A percentile compares a stretch with the other conserved stretches of the same genome.
Conservation (phyloP, 129 eudicot species). For the Pittosporum tobira region DNA sequence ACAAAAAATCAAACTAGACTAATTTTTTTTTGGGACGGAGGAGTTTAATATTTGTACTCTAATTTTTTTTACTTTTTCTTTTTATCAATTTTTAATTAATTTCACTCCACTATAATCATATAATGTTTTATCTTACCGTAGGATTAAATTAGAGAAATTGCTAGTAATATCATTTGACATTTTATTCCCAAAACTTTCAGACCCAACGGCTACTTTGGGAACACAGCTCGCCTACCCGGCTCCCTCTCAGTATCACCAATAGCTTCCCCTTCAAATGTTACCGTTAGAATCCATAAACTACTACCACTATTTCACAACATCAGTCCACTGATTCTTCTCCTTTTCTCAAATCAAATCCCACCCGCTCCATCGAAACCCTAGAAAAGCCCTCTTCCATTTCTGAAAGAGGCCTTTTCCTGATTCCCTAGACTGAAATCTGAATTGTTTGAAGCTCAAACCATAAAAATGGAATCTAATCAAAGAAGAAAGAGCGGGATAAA, state of each 20-base stretch:
- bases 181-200: neutral
- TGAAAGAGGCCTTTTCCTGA: constrained; percentile 1
- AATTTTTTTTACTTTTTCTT: too few species aligned
- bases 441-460: neutral
- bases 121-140: too few species aligned
- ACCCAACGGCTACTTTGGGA: constrained; percentile 14
- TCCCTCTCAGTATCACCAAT: neutral
- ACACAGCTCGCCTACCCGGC: constrained; percentile 21
- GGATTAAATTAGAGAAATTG: too few species aligned
- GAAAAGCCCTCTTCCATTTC: constrained; percentile 22
- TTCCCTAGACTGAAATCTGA: neutral
- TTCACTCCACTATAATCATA: too few species aligned
- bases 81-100: too few species aligned
- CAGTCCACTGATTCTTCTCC: neutral
- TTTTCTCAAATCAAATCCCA: constrained; percentile 13
- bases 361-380: too few species aligned
- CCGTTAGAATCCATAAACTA: constrained; percentile 31
- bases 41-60: too few species aligned
- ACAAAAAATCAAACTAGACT: too few species aligned
- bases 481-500: constrained; percentile 89
- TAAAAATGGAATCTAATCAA: constrained; percentile 52
- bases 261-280: constrained; percentile 35
- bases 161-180: too few species aligned
- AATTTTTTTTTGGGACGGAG: too few species aligned
- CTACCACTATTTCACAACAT: neutral